Conservation (phyloP, 2,329 filamentous ascomycete genomes). For the Aspergillus pseudoterreus region DNA sequence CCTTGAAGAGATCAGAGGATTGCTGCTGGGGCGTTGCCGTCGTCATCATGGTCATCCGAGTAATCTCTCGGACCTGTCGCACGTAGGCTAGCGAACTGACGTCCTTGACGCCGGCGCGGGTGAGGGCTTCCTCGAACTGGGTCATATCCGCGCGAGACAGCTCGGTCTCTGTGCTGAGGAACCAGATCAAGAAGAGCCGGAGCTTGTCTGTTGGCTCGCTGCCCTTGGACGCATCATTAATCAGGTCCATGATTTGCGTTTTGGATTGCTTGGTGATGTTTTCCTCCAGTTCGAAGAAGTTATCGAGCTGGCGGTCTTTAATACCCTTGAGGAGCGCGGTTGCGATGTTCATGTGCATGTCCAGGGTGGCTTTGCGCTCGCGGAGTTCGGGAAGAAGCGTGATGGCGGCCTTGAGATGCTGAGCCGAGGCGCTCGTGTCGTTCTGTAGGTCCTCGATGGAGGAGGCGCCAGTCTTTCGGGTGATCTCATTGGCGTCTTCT, state of each 20-base stretch:
- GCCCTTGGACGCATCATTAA: constrained; percentile 78
- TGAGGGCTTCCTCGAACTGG: constrained; percentile 79
- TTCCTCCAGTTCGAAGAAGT: constrained; percentile 94
- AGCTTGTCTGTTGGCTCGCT: constrained; percentile 84
- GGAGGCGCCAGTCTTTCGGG: constrained; percentile 88
- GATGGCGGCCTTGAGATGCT: constrained; percentile 93
- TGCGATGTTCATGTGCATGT: constrained; percentile 99
- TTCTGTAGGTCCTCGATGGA: constrained; percentile 90
- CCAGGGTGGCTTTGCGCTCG: constrained; percentile 86
- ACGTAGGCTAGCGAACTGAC: constrained; percentile 78
- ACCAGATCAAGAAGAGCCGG: constrained; percentile 94
- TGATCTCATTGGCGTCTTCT: constrained; percentile 90
- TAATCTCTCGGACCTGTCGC: constrained; percentile 86
- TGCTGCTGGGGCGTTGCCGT: constrained; percentile 66
- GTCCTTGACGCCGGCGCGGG: constrained; percentile 67
- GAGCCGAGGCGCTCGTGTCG: constrained; percentile 82
- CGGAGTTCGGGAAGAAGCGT: constrained; percentile 86
- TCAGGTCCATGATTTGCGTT: constrained; percentile 78
- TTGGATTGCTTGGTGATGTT: constrained; percentile 89
- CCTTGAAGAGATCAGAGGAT: constrained; percentile 74
- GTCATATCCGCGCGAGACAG: constrained; percentile 77
- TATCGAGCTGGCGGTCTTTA: constrained; percentile 91
- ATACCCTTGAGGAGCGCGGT: constrained; percentile 77
- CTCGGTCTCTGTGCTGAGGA: constrained; percentile 87
- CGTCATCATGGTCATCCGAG: constrained; percentile 96